phyloP scores from a whole-genome alignment of 805 yeast species.

The Lipomyces orientalis region DNA sequence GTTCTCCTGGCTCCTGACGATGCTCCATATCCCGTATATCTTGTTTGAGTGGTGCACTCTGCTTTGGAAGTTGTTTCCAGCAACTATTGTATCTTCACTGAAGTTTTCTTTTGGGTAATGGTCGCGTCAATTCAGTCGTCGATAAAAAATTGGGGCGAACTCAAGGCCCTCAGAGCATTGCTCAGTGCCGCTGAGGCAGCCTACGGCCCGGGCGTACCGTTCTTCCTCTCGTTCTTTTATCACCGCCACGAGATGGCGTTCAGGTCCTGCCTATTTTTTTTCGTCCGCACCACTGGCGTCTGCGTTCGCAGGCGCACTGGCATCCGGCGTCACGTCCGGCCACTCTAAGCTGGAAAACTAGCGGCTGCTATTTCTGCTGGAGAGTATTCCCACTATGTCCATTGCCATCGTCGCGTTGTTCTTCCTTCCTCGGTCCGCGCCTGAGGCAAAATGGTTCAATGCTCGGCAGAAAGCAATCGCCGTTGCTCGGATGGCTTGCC shows the following conservation, averaged over 20 bases:
- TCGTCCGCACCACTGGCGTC: conserved; percentile 49
- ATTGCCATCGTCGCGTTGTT: conserved; percentile 50
- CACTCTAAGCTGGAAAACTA: conserved; percentile 50
- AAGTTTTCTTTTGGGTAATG: conserved; percentile 37
- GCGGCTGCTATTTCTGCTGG: conserved; percentile 62
- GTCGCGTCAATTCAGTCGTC: background rate
- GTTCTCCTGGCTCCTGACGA: conserved; percentile 53
- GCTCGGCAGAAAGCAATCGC: background rate
- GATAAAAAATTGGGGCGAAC: background rate
- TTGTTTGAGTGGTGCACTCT: conserved; percentile 44
- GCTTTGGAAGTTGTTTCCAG: conserved; percentile 40
- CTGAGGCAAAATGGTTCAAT: background rate
- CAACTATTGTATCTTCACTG: conserved; percentile 43
- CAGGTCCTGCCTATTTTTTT: conserved; percentile 49
- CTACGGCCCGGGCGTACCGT: conserved; percentile 50
- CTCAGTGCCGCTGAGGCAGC: conserved; percentile 53
- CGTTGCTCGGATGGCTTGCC: background rate
- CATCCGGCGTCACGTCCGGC: conserved; percentile 51
- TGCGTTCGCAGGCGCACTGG: conserved; percentile 49
- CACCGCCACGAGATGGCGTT: conserved; percentile 48
- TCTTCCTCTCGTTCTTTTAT: conserved; percentile 50
- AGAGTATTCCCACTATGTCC: conserved; percentile 50
- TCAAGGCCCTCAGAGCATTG: conserved; percentile 35
- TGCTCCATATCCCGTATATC: conserved; percentile 45
- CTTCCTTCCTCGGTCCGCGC: conserved; percentile 72